Evolutionary conservation across 768 basidiomycete genomes (phyloP), one percentile per base, ranked within the genome.

Genomic region (Termitomyces titanicus): DNA sequence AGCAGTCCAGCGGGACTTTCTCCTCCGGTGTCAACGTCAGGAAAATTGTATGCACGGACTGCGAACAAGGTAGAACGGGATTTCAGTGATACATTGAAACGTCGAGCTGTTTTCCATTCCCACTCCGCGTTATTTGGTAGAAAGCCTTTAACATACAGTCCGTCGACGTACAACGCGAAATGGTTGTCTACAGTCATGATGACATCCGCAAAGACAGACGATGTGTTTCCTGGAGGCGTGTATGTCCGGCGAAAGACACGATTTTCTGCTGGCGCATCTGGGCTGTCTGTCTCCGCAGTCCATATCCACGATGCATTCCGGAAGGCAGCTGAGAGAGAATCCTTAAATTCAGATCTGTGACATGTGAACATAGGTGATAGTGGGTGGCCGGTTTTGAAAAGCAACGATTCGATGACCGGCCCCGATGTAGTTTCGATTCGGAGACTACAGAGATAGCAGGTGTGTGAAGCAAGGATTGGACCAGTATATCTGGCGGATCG

Each of bases 111-210:
- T 50, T 53, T 64, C 68, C 68, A 69, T 17, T 33, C 47, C 22
- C 1, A 49, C 2, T 15, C 4, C 2, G n/a, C 48, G 3, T 61
- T 56, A 31, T 64, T 59, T 1, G 61, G 55, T 18, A 58, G 60
- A 2, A 62, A 51, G 1, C 58, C 40, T 5, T 64, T 68, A 2
- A 69, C 57, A 2, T 56, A 39, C 2, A 47, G 47, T 12, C 70
- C 71, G 47, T 70, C 64, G 3, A 63, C 62, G 27, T 63, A 71
- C 13, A 72, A 55, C 3, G 65, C 57, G 39, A 64, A 68, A 27
- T 51, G 61, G 54, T 69, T 60, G 46, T 69, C 69, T 3, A 58
- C 64, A 6, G 69, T 65, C n/a, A 64, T 61, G 15, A 68, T 47
- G 3, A 72, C 46, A 4, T 53, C 57, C 2, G 66, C 67, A 39